These are phyloP conservation scores for Hamamelis virginiana DNA, from an alignment of 164 flowering plant genomes.

Conservation along the genomic window DNA sequence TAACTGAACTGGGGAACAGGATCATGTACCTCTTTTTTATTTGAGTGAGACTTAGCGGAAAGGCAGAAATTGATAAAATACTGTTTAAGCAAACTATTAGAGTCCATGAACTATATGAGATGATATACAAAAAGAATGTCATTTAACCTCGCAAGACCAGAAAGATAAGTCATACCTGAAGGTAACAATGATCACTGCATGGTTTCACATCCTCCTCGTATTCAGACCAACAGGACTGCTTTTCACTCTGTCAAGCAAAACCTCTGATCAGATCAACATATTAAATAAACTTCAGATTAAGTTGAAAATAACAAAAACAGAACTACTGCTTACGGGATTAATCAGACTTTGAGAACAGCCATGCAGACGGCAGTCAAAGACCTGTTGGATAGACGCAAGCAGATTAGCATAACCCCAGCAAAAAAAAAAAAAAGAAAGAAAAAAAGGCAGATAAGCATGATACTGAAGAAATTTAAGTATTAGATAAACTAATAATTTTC, in stretches of 20 bases:
- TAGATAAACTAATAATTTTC: not conserved
- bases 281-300: not conserved
- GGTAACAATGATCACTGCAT: conserved; percentile 83
- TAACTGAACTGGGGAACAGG: not conserved
- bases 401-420: conserved; percentile 13
- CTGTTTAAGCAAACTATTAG: not conserved
- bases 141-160: conserved; percentile 8
- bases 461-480: conserved; percentile 1
- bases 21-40: not conserved
- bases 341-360: conserved; percentile 83
- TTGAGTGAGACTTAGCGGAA: not conserved
- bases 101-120: not conserved
- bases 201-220: conserved; percentile 73
- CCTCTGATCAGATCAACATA: conserved; percentile 11
- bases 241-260: conserved; percentile 68
- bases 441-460: too few relatives aligned
- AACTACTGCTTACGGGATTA: conserved; percentile 60
- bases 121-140: not conserved
- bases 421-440: too few relatives aligned
- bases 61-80: too few relatives aligned
- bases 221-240: conserved; percentile 50
- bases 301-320: not conserved
- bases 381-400: conserved; percentile 39
- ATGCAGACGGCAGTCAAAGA: conserved; percentile 95
- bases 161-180: conserved; percentile 45